A percentile compares a stretch with the other conserved stretches of the same genome.
Conservation (phyloP, 441 rosid genomes). For the Metrosideros polymorpha region DNA sequence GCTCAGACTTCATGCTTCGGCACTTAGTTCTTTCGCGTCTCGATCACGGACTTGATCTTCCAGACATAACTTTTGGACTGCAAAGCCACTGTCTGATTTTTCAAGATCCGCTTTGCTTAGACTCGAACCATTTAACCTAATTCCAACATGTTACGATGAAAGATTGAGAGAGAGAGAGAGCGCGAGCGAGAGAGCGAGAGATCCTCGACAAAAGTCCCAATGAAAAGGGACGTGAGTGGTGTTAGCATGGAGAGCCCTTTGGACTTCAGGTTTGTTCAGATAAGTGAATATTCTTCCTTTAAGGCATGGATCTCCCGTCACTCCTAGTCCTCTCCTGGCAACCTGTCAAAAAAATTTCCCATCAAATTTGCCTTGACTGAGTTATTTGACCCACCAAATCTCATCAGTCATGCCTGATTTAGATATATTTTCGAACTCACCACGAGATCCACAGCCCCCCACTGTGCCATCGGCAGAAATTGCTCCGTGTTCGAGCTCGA, state of each 20-base stretch:
- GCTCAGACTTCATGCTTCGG: not conserved
- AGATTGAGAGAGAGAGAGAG: not conserved
- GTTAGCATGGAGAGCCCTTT: conserved; percentile 31
- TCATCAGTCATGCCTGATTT: not conserved
- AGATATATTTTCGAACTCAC: not conserved
- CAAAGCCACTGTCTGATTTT: not conserved
- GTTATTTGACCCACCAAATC: not conserved
- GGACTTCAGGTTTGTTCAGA: conserved; percentile 26
- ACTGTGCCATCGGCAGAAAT: conserved; percentile 9
- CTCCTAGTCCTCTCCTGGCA: not conserved
- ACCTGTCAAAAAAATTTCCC: not conserved
- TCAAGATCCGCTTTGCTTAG: not conserved
- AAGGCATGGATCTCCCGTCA: conserved; percentile 22
- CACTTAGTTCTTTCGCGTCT: rapidly evolving
- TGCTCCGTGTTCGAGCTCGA: not conserved
- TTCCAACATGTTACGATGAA: not conserved
- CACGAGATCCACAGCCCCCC: not conserved
- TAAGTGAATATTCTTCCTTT: conserved; percentile 12
- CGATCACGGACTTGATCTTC: not conserved
- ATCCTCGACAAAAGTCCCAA: conserved; percentile 25
- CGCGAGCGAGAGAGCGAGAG: not conserved
- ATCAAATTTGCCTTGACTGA: not conserved
- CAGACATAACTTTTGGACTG: not conserved
- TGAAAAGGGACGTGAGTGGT: conserved; percentile 23
- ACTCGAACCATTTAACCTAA: not conserved